Evolutionary conservation across 2,329 filamentous ascomycete species (phyloP).

Genomic region (Diplocarpon rosae): DNA sequence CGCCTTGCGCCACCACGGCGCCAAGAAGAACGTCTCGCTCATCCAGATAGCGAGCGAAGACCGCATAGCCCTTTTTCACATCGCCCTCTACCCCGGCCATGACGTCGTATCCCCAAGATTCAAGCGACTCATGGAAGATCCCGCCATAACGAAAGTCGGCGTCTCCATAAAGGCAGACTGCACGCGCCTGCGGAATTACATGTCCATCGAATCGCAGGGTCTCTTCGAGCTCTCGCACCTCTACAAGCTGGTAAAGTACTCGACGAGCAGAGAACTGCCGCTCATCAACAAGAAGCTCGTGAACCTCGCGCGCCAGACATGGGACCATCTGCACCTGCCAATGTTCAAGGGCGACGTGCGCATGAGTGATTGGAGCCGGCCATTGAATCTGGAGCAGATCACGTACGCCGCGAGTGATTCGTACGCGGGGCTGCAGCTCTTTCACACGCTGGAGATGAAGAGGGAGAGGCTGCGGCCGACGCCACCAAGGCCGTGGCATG

Average conservation of each 20-base stretch:
- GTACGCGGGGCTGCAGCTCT: constrained; percentile 69
- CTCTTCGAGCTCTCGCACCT: constrained; percentile 76
- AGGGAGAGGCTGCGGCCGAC: constrained; percentile 54
- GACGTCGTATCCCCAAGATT: constrained; percentile 63
- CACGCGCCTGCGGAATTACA: constrained; percentile 54
- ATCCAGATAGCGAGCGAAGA: constrained; percentile 73
- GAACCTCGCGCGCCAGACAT: constrained; percentile 55
- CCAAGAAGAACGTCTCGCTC: constrained; percentile 64
- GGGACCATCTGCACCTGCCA: constrained; percentile 61
- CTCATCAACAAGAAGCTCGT: constrained; percentile 57
- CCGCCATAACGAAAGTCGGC: constrained; percentile 60
- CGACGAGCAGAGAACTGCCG: constrained; percentile 35
- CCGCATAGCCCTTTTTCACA: constrained; percentile 70
- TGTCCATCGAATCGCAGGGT: constrained; percentile 53
- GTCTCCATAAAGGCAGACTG: constrained; percentile 64
- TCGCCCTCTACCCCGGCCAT: constrained; percentile 49
- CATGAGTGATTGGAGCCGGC: constrained; percentile 60
- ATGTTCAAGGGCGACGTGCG: constrained; percentile 62
- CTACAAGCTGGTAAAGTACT: constrained; percentile 65
- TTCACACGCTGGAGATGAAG: constrained; percentile 57
- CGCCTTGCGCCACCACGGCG: constrained; percentile 34
- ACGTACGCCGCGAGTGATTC: constrained; percentile 71
- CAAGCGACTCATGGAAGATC: constrained; percentile 59
- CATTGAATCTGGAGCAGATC: constrained; percentile 53
- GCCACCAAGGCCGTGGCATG: constrained; percentile 59